phyloP scores from a whole-genome alignment of 2,329 filamentous ascomycete genomes.

The Alternaria ethzedia region DNA sequence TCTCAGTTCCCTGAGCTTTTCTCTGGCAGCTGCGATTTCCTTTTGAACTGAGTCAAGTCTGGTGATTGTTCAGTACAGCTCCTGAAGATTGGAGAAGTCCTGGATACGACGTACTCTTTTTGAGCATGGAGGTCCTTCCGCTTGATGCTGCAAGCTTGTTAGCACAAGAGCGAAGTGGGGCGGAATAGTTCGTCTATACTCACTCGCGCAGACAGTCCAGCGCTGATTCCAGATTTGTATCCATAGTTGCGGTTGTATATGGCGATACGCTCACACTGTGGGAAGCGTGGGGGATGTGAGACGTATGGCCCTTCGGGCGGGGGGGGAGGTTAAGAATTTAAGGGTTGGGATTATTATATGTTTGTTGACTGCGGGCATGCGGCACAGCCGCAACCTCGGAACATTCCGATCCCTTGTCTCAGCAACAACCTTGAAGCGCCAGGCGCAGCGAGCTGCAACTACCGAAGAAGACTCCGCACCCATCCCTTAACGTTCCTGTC shows the following conservation, averaged over 20 bases:
- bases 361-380: background rate
- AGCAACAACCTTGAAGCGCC: background rate
- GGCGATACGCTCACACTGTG: background rate
- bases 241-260: background rate
- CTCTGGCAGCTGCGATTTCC: background rate
- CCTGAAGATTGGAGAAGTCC: background rate
- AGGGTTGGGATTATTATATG: background rate
- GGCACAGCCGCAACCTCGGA: background rate
- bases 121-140: background rate
- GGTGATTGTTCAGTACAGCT: background rate
- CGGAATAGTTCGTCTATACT: background rate
- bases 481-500: background rate
- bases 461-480: background rate
- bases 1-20: too few species aligned
- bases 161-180: background rate
- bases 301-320: background rate
- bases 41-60: background rate
- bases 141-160: background rate
- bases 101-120: background rate
- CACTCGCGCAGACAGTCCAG: background rate
- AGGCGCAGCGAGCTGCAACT: background rate
- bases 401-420: background rate
- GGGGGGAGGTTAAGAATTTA: background rate
- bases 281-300: background rate
- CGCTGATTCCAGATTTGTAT: background rate